Base-by-base conservation (phyloP, 768 basidiomycete species). In the Termitomyces eurrhizus region DNA sequence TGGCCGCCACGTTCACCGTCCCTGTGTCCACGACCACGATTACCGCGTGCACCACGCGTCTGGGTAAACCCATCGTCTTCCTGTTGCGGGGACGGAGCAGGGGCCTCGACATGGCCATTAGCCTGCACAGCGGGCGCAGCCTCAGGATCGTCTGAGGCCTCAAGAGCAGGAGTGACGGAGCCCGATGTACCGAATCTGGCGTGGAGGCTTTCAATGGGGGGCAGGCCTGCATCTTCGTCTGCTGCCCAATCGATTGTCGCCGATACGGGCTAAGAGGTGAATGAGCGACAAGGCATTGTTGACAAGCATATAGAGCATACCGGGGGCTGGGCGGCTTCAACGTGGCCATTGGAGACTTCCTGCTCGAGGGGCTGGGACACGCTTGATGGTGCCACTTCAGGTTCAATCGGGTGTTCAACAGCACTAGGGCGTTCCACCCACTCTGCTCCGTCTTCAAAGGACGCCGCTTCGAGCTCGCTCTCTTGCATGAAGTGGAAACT, bases 401-500 rank as follows among this genome's bases (percentile, higher is more conserved):
- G 24, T 57, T 58, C 61, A 53, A 33, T 46, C 13, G 59, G 39
- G 24, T 75, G 75, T 9, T 62, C 74, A 49, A 65, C 73, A 53
- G 68, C 73, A 16, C 81, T 80, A 21, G 79, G 64, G 36, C 77
- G 77, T 66, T 87, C 82, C 11, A 83, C 80, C 81, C 82, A 86
- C 67, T 87, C 86, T 8, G 76, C 77, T 33, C 68, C 77, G 24
- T 83, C 77, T 58, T 86, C 85, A 37, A 83, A 81, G 12, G 78
- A 66, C 24, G 79, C 51, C 0, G 78, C 69, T 62, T 90, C 90
- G 39, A 92, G 77, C 66, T 93, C 91, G 70, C 90, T 92, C 60
- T 82, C 88, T 72, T 91, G 87, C 76, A 93, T 88, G 72, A 93
- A 93, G 67, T 83, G 84, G 80, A 92, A 88, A 72, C 85, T 83